Base-by-base conservation (phyloP, 306 rosid genomes). In the Fagus sylvatica region DNA sequence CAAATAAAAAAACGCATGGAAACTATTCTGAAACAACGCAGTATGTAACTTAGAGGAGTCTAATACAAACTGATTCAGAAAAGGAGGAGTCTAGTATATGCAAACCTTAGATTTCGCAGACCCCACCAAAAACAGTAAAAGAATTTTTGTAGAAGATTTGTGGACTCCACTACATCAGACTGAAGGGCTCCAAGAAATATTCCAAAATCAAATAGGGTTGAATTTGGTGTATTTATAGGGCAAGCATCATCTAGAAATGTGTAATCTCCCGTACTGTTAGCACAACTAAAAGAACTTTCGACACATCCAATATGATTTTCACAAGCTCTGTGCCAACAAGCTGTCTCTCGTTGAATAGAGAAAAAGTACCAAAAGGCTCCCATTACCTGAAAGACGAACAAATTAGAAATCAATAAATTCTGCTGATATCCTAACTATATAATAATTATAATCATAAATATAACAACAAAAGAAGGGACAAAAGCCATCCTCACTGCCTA, bases 81-180 rank as follows among this genome's bases (percentile, higher is more conserved):
- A 55, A 79, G n/a, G 39, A 48, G 32, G 53, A 59, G 16, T 49
- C 41, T 65, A 28, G 60, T 34, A 74, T 64, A 55, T 73, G 80
- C 85, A 62, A 76, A 94, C 98, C 98, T 94, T 81, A 94, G 79
- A 88, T 89, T 94, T 74, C 89, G 76, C 39, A 94, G 84, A 75
- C 98, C 98, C 96, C 97, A 93, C 97, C 97, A 93, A 66, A 93
- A 93, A 79, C 96, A 93, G 87, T 90, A 89, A 19, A 90, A 87
- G 65, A 90, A 84, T 81, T 92, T 94, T 62, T 83, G 88, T 10
- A 90, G 94, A 79, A 92, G 92, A 77, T 88, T 91, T 16, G 59
- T 81, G 59, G 93, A 90, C 41, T 83, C 89, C 76, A 92, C 96
- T 72, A 89, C 89, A 74, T 88, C 88, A 80, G 96, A 89, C 84